Base-by-base conservation (phyloP, 2,329 filamentous ascomycete species). In the Exophiala sp. region DNA sequence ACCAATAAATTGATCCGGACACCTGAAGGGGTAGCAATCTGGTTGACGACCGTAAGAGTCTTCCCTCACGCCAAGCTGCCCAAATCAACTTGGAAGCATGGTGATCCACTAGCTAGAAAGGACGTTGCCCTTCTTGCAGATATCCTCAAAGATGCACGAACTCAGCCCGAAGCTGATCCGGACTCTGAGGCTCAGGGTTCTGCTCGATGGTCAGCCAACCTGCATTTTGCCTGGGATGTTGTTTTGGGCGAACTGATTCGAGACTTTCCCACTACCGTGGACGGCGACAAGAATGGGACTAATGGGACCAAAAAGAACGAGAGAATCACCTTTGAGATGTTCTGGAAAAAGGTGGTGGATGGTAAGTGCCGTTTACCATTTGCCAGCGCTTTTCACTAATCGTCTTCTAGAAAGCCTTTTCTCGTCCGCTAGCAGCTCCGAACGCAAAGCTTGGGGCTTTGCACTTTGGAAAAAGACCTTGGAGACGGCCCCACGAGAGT, bases 391-490 rank as follows among this genome's bases (percentile, higher is more conserved):
- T 16, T 21, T 50, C 24, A 50, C 39, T 21, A 8, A 39, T 7
- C 1, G 33, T 21, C 21, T 24, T 24, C 21, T 24, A 51, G 88
- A 92, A 67, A 87, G 88, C 7, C 78, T 96, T 3, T 96, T 97
- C 68, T 86, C 89, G 5, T 83, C 86, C 52, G 84, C 81, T 9
- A 87, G 91, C 6, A 95, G 91, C 1, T 85, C 91, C 40, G 89
- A 91, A 63, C 87, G 95, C 52, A 97, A 96, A 71, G 90, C 89
- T 65, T 91, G 90, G 70, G 94, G 94, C 0, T 92, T 97, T 71
- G 84, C 91, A 65, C 81, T 97, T 2, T 89, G 96, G 65, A 84
- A 87, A 63, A 89, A 87, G 65, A 82, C 91, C 63, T 73, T 96
- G 3, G 74, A 76, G 32, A 76, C 73, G 35, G 73, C 74, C 64